Conservation (phyloP, 768 basidiomycete species). For the Pisolithus marmoratus region DNA sequence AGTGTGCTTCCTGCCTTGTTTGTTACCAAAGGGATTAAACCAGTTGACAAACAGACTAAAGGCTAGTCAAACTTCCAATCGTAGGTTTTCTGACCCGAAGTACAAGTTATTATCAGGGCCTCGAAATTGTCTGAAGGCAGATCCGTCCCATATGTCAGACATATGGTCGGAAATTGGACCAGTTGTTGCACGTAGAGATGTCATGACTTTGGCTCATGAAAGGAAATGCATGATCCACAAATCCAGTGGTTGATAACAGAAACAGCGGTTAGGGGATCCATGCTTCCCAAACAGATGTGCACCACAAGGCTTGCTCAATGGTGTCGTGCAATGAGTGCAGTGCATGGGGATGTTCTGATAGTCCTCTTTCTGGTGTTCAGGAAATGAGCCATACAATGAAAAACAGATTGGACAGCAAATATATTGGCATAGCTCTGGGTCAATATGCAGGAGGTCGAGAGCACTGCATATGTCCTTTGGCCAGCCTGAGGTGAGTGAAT, state of each 20-base stretch:
- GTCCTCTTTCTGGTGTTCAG: not conserved
- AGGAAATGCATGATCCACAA: conserved; percentile 23
- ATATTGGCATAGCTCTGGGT: conserved; percentile 11
- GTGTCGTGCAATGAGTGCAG: conserved; percentile 13
- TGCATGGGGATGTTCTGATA: conserved; percentile 10
- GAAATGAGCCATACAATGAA: conserved; percentile 11
- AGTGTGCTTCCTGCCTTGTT: conserved; percentile 24
- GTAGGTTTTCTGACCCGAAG: conserved; percentile 2
- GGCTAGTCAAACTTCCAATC: conserved; percentile 15
- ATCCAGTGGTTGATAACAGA: conserved; percentile 22
- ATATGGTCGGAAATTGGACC: not conserved
- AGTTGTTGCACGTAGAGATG: not conserved
- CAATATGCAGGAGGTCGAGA: conserved; percentile 10
- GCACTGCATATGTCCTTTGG: conserved; percentile 15
- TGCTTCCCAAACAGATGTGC: not conserved
- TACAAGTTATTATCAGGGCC: conserved; percentile 23
- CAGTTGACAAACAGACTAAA: conserved; percentile 32
- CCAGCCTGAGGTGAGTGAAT: not conserved
- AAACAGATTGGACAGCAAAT: conserved; percentile 27
- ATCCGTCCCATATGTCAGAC: conserved; percentile 23
- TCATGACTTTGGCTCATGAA: conserved; percentile 18
- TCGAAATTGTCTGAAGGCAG: conserved; percentile 17
- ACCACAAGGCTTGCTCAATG: conserved; percentile 9
- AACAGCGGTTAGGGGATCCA: conserved; percentile 6
- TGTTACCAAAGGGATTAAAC: conserved; percentile 32